phyloP scores from a whole-genome alignment of 352 stramenopile species.

The Globisporangium megalacanthum region DNA sequence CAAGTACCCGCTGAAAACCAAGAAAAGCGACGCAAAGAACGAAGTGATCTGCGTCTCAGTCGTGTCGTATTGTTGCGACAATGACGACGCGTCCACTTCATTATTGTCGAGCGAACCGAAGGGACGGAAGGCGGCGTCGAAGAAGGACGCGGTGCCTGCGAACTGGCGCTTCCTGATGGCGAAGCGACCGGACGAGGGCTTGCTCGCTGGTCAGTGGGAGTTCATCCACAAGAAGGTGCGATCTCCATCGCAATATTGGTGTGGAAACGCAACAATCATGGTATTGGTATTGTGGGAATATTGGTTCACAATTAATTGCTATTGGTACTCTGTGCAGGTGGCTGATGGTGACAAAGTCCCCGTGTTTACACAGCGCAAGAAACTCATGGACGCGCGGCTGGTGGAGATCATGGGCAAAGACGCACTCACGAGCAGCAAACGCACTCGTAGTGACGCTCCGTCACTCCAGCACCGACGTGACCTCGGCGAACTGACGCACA shows the following conservation, averaged over 20 bases:
- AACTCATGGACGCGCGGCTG: constrained; percentile 41
- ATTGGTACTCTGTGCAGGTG: constrained; percentile 21
- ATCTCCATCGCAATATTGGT: background rate
- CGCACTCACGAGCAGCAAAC: constrained; percentile 17
- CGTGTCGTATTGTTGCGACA: constrained; percentile 28
- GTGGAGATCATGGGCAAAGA: constrained; percentile 25
- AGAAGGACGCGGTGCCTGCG: constrained; percentile 12
- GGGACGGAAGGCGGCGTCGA: constrained; percentile 3
- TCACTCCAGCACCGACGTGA: constrained; percentile 22
- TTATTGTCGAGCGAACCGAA: background rate
- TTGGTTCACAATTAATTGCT: too few relatives aligned
- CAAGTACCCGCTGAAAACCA: constrained; percentile 76
- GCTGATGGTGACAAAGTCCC: constrained; percentile 59
- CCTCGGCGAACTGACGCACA: constrained; percentile 69
- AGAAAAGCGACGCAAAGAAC: constrained; percentile 72
- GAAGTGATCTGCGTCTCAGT: constrained; percentile 75
- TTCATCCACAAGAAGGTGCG: constrained; percentile 75
- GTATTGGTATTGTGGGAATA: too few relatives aligned
- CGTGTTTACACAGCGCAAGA: constrained; percentile 52
- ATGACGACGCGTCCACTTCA: constrained; percentile 3
- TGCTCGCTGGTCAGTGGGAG: constrained; percentile 86
- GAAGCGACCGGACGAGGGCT: constrained; percentile 57
- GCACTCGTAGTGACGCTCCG: background rate
- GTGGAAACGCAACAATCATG: too few relatives aligned
- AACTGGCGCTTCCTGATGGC: constrained; percentile 78